Conservation (phyloP, 345 rosid species). For the Sapria himalayana region DNA sequence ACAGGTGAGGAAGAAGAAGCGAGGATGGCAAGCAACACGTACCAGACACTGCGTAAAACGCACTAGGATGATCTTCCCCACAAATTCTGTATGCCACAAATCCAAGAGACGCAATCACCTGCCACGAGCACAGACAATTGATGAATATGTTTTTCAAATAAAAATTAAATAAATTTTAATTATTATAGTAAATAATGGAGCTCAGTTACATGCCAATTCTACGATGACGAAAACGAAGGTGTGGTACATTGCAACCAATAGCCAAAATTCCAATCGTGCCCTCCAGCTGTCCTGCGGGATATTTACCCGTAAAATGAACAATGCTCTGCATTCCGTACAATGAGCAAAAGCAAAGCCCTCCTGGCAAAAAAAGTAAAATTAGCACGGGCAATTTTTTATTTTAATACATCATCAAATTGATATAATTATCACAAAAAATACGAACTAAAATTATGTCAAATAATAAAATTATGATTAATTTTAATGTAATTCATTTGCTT, state of each 20-base stretch:
- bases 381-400: no score
- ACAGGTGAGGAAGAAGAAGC: conserved; percentile 4
- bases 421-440: no score
- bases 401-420: no score
- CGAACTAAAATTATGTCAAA: no score
- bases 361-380: conserved; percentile 20
- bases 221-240: conserved; percentile 75
- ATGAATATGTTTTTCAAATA: neutral
- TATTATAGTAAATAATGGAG: neutral
- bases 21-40: conserved; percentile 3
- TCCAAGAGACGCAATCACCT: conserved; percentile 90
- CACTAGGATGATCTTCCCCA: conserved; percentile 96
- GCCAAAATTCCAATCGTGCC: conserved; percentile 94
- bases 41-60: conserved; percentile 95
- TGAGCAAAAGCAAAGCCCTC: conserved; percentile 99
- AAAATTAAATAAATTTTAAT: conserved; percentile 1
- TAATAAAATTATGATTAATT: no score
- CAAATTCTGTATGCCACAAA: conserved; percentile 85
- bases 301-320: conserved; percentile 77
- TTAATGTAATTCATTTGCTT: no score
- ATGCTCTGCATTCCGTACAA: conserved; percentile 95
- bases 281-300: conserved; percentile 98
- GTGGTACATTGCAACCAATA: conserved; percentile 93
- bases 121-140: conserved; percentile 10
- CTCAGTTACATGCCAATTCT: conserved; percentile 51